These are phyloP conservation scores for Hippophae rhamnoides DNA, from an alignment of 306 rosid species.

Conservation along the genomic window DNA sequence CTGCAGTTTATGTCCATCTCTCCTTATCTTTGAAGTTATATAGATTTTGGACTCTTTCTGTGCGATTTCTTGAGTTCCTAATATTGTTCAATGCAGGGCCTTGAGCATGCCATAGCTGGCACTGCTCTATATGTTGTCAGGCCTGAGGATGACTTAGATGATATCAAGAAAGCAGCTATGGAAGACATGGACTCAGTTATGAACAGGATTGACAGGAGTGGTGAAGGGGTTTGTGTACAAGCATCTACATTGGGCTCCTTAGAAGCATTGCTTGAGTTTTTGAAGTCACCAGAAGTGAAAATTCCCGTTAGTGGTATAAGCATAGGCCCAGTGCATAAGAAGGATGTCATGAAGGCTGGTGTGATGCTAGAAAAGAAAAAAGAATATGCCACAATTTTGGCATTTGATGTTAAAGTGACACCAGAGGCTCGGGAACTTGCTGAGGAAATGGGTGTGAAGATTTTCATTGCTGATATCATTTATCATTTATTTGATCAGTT, in stretches of 20 bases:
- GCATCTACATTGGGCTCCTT: conserved; percentile 92
- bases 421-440: conserved; percentile 89
- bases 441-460: conserved; percentile 71
- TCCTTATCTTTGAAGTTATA: neutral
- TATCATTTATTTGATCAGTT: conserved; percentile 88
- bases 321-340: conserved; percentile 95
- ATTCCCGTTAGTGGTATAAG: conserved; percentile 93
- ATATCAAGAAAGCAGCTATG: conserved; percentile 58
- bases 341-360: conserved; percentile 94
- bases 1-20: conserved; percentile 8
- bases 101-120: conserved; percentile 93
- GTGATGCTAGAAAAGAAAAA: conserved; percentile 92
- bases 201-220: conserved; percentile 82
- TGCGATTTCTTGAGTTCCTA: neutral
- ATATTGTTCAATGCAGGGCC: conserved; percentile 47
- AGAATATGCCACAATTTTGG: conserved; percentile 78
- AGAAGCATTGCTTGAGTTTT: conserved; percentile 89
- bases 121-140: conserved; percentile 75
- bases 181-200: conserved; percentile 75
- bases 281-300: conserved; percentile 80
- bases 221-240: conserved; percentile 94
- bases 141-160: conserved; percentile 76
- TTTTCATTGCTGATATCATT: conserved; percentile 81
- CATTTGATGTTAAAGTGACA: conserved; percentile 94
- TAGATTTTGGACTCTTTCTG: neutral